Evolutionary conservation across 129 eudicot species (phyloP).

Genomic region (Dittrichia graveolens): DNA sequence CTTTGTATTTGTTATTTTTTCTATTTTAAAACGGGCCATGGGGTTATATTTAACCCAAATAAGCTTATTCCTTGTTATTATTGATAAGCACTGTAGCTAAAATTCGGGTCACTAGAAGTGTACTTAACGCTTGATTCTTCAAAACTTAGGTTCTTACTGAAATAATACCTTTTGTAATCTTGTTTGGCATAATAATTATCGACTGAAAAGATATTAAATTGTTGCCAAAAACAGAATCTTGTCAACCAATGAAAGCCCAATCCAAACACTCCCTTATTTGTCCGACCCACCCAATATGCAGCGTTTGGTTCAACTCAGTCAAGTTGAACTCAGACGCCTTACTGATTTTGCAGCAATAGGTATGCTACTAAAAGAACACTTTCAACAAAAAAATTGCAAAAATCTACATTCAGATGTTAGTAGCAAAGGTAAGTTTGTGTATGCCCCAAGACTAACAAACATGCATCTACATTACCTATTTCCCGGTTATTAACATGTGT

Average conservation of each 20-base stretch:
- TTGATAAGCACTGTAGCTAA: background rate
- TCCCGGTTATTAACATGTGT: constrained; percentile 15
- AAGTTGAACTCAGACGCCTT: no score
- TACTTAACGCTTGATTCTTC: no score
- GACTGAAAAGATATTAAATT: background rate
- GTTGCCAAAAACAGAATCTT: background rate
- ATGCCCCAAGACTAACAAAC: background rate
- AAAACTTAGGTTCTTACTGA: no score
- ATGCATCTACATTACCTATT: constrained; percentile 20
- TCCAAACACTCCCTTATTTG: no score
- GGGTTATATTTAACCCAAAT: background rate
- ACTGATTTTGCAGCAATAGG: constrained; percentile 1
- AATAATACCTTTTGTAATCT: no score
- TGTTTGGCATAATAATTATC: background rate
- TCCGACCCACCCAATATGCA: no score
- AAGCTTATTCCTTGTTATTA: background rate
- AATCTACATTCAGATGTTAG: background rate
- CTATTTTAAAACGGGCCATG: no score
- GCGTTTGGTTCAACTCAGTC: no score
- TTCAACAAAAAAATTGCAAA: background rate
- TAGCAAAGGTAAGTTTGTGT: background rate
- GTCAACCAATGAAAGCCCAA: no score
- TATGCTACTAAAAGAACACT: background rate
- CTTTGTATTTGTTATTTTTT: background rate
- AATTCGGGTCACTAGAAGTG: no score